Evolutionary conservation across 2,329 filamentous ascomycete genomes (phyloP), one percentile per base, ranked within the genome.

Genomic region (Nigrospora sphaerica): DNA sequence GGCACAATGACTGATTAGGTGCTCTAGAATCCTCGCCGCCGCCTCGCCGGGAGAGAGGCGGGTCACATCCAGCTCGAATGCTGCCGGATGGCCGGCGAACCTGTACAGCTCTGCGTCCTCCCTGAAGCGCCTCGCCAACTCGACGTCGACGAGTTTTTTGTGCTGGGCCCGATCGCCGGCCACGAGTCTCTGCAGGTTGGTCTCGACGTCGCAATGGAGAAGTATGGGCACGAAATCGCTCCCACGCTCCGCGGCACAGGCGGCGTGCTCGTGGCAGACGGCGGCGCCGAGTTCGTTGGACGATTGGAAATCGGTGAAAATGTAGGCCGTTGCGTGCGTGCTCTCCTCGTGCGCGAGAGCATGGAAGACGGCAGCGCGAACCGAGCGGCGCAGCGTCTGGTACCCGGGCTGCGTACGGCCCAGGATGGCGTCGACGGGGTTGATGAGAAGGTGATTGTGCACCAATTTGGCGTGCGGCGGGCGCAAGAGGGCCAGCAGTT

Each of bases 301-400:
- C 31, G 41, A 39, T 33, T 50, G 48, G 46, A 45, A 46, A 31
- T 50, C 48, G 38, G 48, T 50, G 42, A 50, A 48, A 33, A 50
- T 31, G 46, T 45, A 48, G n/a, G 28, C 31, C 6, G 33, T 34
- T 38, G 18, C 34, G 39, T 36, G 28, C 2, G 42, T 50, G 12
- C 18, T 38, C 14, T 12, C 19, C 31, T 17, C 34, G 3, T 32
- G 13, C 14, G 34, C 39, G 7, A 50, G 35, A 12, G 46, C 10
- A 14, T 19, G 16, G 16, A 50, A 43, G 17, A 50, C 23, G 28
- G 34, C 42, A 6, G 13, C 35, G 16, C 48, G 48, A 32, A 50
- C 41, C 4, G 39, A 42, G 16, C 39, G 42, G 16, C 46, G 42
- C 28, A 50, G 39, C 12, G 13, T 12, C 32, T 50, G 46, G 42